Base-by-base conservation (phyloP, 495 filamentous ascomycete species). In the Penicillium coffeae region DNA sequence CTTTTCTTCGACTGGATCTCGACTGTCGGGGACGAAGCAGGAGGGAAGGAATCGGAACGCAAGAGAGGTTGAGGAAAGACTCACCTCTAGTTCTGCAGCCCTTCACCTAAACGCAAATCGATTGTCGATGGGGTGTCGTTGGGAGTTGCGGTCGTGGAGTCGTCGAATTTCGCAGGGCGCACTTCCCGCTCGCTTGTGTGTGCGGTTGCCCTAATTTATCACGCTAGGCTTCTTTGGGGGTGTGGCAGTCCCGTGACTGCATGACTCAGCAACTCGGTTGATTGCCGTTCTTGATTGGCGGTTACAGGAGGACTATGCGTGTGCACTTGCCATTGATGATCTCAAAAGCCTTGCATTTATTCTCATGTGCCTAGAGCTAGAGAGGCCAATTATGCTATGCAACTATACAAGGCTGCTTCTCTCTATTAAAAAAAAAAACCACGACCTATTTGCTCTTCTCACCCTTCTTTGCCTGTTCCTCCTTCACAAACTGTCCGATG, bases 401-500 rank as follows among this genome's bases (percentile, higher is more conserved):
- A n/a, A n/a, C n/a, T n/a, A n/a, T n/a, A n/a, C n/a, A n/a, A n/a
- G n/a, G 22, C 22, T 13, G 25, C 10, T 30, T 30, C 25, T 30
- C 5, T 10, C 25, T 30, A 4, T 27, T n/a, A n/a, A n/a, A n/a
- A n/a, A n/a, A n/a, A n/a, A n/a, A n/a, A n/a, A n/a, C n/a, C n/a
- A n/a, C 47, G 5, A 8, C 13, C 45, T 53, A 63, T 36, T 57
- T 20, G 15, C 57, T 51, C 49, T 68, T 62, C 45, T 51, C 58
- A 47, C 57, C 60, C 59, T 70, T 78, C 64, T 71, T 71, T 48
- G 60, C 69, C 63, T 71, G 63, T 59, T 68, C 66, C 65, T 70
- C 71, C 65, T 68, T 70, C 7, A 86, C 81, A 35, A 79, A 58
- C 27, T 56, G 53, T 60, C 78, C 72, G 59, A 87, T 81, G 45